phyloP scores from a whole-genome alignment of 768 basidiomycete genomes.

The Boletus sp. region DNA sequence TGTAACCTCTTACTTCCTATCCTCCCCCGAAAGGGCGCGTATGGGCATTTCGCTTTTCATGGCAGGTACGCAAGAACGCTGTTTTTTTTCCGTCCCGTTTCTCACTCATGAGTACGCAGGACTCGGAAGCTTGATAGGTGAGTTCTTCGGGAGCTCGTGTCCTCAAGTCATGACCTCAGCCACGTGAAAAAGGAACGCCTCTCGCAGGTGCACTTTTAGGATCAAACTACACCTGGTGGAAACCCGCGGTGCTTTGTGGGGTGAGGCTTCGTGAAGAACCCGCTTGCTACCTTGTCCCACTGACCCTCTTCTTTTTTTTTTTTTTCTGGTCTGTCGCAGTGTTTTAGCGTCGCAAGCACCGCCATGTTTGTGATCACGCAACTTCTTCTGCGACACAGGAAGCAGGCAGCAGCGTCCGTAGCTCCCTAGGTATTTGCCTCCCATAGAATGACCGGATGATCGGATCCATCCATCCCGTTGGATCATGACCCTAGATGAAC shows the following conservation, averaged over 20 bases:
- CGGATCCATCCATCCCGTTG: not conserved
- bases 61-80: conserved; percentile 33
- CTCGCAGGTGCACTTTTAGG: conserved; percentile 55
- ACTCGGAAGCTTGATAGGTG: conserved; percentile 23
- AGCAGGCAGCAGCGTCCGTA: not conserved
- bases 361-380: conserved; percentile 8
- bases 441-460: not conserved
- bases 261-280: conserved; percentile 17
- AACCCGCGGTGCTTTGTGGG: conserved; percentile 50
- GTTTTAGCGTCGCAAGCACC: conserved; percentile 16
- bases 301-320: not conserved
- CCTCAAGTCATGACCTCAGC: conserved; percentile 20
- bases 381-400: conserved; percentile 1
- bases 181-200: conserved; percentile 42
- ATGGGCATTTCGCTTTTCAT: conserved; percentile 50
- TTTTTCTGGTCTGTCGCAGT: conserved; percentile 3
- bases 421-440: not conserved
- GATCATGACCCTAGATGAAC: not conserved
- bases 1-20: conserved; percentile 9
- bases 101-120: conserved; percentile 14
- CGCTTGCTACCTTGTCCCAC: not conserved
- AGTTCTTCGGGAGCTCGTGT: not conserved
- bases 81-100: not conserved
- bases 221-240: conserved; percentile 52
- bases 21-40: conserved; percentile 25